Evolutionary conservation across 2,329 filamentous ascomycete species (phyloP).

Genomic region (Colletotrichum gigasporum): DNA sequence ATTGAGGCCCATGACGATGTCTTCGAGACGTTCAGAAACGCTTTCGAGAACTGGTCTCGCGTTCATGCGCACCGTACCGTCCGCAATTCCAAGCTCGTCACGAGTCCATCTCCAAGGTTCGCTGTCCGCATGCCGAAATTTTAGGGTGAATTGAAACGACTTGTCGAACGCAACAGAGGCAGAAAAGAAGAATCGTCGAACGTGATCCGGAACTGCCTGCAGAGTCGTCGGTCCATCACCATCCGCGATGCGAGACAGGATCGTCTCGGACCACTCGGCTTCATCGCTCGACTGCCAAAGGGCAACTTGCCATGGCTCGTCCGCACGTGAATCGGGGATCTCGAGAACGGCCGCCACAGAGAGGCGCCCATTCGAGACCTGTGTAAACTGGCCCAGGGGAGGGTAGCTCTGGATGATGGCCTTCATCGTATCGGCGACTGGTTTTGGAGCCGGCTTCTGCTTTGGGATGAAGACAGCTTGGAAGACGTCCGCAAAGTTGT

Average conservation of each 20-base stretch:
- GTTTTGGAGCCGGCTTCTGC: conserved; percentile 43
- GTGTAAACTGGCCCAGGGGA: conserved; percentile 78
- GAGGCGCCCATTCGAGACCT: conserved; percentile 58
- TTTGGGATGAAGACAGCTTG: conserved; percentile 48
- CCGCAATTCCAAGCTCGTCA: conserved; percentile 68
- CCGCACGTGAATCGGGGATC: conserved; percentile 62
- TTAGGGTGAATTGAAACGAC: conserved; percentile 74
- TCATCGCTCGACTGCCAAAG: conserved; percentile 76
- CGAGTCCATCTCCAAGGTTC: conserved; percentile 77
- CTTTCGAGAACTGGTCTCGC: conserved; percentile 37
- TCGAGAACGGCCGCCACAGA: conserved; percentile 77
- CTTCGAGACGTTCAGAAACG: conserved; percentile 53
- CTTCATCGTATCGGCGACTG: conserved; percentile 44
- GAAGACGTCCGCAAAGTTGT: conserved; percentile 48
- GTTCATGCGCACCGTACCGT: conserved; percentile 69
- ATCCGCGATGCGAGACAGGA: conserved; percentile 41
- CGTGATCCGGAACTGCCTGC: conserved; percentile 40
- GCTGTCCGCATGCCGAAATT: conserved; percentile 65
- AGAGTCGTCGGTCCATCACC: conserved; percentile 59
- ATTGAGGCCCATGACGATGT: conserved; percentile 68
- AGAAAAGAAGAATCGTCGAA: conserved; percentile 25
- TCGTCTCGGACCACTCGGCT: conserved; percentile 63
- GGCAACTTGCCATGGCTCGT: conserved; percentile 74
- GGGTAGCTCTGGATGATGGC: conserved; percentile 66
- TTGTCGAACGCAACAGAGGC: conserved; percentile 52